These are phyloP conservation scores for Nemania sp. DNA, from an alignment of 2,329 filamentous ascomycete species.

Conservation along the genomic window DNA sequence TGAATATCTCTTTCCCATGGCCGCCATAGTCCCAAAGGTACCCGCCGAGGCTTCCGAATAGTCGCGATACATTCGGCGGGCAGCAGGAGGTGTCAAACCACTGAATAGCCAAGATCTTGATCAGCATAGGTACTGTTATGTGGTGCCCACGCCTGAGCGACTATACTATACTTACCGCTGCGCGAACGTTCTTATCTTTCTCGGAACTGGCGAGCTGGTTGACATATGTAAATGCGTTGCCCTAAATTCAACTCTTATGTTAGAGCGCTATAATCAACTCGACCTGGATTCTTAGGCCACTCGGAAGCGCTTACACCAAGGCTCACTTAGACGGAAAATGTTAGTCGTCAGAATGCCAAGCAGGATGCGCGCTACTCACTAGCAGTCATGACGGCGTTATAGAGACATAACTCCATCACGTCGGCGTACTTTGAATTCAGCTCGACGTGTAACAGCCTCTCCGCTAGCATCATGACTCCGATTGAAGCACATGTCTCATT, in stretches of 20 bases:
- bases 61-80: slow-evolving; percentile 68
- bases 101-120: not conserved
- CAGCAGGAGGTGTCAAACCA: slow-evolving; percentile 73
- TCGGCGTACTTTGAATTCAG: slow-evolving; percentile 66
- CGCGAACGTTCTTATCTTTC: slow-evolving; percentile 60
- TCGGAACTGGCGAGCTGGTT: slow-evolving; percentile 70
- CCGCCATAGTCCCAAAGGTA: slow-evolving; percentile 64
- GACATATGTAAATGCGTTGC: slow-evolving; percentile 70
- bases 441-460: slow-evolving; percentile 66
- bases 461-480: slow-evolving; percentile 70
- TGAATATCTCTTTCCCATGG: slow-evolving; percentile 47
- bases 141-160: not conserved
- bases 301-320: slow-evolving; percentile 51
- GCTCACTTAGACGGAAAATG: slow-evolving; percentile 56
- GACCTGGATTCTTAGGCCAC: too few species aligned
- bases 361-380: slow-evolving; percentile 30
- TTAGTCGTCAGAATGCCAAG: slow-evolving; percentile 4
- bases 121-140: slow-evolving; percentile 16
- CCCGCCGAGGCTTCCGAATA: slow-evolving; percentile 67
- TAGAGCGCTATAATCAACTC: not conserved
- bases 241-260: slow-evolving; percentile 44
- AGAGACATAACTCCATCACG: slow-evolving; percentile 70
- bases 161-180: slow-evolving; percentile 49
- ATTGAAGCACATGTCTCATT: slow-evolving; percentile 72
- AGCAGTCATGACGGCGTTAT: slow-evolving; percentile 69